These are phyloP conservation scores for Linum trigynum DNA, from an alignment of 345 rosid genomes.

Conservation along the genomic window DNA sequence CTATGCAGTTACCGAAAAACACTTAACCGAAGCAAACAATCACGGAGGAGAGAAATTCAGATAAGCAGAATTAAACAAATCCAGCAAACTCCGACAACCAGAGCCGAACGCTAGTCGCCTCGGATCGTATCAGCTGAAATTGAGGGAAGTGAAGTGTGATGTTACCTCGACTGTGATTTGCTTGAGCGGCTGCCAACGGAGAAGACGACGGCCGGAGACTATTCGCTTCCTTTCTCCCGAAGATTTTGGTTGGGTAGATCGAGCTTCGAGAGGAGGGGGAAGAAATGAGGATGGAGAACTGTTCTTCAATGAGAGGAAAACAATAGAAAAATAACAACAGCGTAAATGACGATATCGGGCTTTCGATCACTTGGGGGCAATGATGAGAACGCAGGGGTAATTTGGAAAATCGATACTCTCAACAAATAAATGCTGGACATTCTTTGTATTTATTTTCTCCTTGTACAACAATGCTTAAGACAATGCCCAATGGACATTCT, in stretches of 20 bases:
- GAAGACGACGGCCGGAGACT: background rate
- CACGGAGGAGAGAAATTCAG: background rate
- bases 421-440: too few relatives aligned
- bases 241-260: background rate
- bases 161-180: background rate
- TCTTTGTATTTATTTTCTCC: too few relatives aligned
- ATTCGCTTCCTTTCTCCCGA: background rate
- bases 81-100: background rate
- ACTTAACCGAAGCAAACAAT: background rate
- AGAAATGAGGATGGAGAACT: slow-evolving; percentile 5
- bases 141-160: background rate
- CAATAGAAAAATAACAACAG: background rate
- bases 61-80: background rate
- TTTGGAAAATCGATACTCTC: too few relatives aligned
- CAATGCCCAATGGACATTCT: too few relatives aligned
- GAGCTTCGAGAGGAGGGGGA: background rate
- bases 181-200: background rate
- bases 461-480: too few relatives aligned
- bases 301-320: background rate
- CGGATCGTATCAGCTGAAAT: background rate
- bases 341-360: too few relatives aligned
- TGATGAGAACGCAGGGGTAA: too few relatives aligned
- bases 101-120: background rate
- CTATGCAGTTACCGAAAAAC: background rate
- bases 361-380: too few relatives aligned